Evolutionary conservation across 257 asterid genomes (phyloP).

Genomic region (Capsicum pubescens): DNA sequence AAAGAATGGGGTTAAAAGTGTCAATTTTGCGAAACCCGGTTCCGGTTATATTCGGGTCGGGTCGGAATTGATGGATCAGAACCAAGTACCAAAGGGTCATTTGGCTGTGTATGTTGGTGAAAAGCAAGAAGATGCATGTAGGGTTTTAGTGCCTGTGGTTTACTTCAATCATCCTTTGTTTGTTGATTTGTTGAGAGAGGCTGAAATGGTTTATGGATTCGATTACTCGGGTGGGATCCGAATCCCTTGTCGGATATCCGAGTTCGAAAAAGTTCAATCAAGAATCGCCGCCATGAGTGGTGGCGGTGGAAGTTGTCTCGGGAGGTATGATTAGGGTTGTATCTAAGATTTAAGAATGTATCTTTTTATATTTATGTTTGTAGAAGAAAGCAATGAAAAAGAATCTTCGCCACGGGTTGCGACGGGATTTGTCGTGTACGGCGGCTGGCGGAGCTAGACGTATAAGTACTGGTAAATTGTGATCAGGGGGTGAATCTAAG

Average conservation of each 20-base stretch:
- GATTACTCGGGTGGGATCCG: conserved; percentile 70
- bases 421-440: not conserved
- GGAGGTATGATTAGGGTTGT: not conserved
- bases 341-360: not conserved
- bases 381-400: not conserved
- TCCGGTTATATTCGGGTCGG: conserved; percentile 50
- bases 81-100: conserved; percentile 60
- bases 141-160: conserved; percentile 68
- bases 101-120: conserved; percentile 72
- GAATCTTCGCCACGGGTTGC: too few species aligned
- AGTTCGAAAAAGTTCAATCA: conserved; percentile 54
- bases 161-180: conserved; percentile 71
- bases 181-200: conserved; percentile 52
- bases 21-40: conserved; percentile 25
- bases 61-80: conserved; percentile 30
- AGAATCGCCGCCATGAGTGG: conserved; percentile 53
- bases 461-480: not conserved
- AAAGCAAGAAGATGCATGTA: conserved; percentile 48
- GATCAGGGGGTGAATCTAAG: not conserved
- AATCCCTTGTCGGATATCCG: conserved; percentile 68
- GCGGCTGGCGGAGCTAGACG: not conserved
- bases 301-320: not conserved
- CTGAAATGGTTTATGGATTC: conserved; percentile 68
- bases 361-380: not conserved
- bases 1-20: conserved; percentile 34